Evolutionary conservation across 106 monocot genomes (phyloP).

Genomic region (Platanthera zijinensis): DNA sequence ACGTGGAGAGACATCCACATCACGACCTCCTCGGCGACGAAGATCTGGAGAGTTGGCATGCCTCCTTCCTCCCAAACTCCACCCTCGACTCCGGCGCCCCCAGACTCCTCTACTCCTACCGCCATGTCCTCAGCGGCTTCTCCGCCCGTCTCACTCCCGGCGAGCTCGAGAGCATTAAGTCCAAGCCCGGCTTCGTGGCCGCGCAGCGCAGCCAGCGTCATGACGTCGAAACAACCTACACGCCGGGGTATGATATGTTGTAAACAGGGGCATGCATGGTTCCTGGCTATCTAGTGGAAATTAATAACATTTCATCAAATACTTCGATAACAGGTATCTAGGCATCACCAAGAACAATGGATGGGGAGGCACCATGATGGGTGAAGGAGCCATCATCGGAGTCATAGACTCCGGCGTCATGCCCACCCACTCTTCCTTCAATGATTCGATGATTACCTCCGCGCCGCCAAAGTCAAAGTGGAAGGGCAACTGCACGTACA

Average conservation of each 20-base stretch:
- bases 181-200: conserved; percentile 24
- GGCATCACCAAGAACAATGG: background rate
- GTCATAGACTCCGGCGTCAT: conserved; percentile 17
- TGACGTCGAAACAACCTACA: conserved; percentile 38
- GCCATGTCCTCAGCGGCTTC: no score
- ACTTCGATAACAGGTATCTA: conserved; percentile 8
- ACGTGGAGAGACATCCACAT: conserved; percentile 20
- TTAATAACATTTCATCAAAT: no score
- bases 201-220: conserved; percentile 10
- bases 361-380: background rate
- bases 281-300: no score
- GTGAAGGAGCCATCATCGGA: conserved; percentile 17
- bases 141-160: conserved; percentile 15
- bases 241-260: no score
- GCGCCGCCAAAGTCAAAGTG: conserved; percentile 6
- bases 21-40: no score
- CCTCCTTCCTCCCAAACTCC: no score
- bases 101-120: no score
- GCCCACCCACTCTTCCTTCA: conserved; percentile 25
- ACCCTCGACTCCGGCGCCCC: no score
- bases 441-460: background rate
- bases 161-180: conserved; percentile 21
- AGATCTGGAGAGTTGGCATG: no score
- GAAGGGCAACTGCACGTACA: conserved; percentile 10
- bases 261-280: no score